Evolutionary conservation across 352 stramenopile species (phyloP).

Genomic region (Ochromonadaceae sp.): DNA sequence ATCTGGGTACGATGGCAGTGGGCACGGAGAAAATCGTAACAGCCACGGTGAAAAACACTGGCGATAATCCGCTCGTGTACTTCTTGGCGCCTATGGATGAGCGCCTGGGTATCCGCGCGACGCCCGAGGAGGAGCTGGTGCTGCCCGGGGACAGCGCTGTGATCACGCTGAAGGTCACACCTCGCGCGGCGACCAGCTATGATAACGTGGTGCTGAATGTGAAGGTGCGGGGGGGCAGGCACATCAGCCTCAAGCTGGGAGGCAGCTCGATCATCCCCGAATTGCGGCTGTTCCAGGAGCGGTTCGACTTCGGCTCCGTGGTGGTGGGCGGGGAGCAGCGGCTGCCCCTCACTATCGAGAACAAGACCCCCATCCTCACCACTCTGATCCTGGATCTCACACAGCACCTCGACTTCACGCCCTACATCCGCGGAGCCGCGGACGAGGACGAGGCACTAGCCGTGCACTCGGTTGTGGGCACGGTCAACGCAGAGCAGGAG

Average conservation of each 20-base stretch:
- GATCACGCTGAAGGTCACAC: background rate
- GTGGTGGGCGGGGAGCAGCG: constrained; percentile 51
- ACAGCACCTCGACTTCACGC: constrained; percentile 55
- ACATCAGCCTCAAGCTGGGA: background rate
- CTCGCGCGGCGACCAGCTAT: background rate
- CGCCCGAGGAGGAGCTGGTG: constrained; percentile 2
- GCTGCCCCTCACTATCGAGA: constrained; percentile 48
- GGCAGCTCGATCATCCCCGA: constrained; percentile 46
- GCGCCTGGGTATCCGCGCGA: constrained; percentile 12
- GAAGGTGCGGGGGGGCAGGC: constrained; percentile 10
- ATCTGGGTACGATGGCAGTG: constrained; percentile 57
- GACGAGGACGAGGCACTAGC: background rate
- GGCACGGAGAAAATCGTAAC: constrained; percentile 34
- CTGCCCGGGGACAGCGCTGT: background rate
- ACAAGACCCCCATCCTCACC: constrained; percentile 54
- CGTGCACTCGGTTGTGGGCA: background rate
- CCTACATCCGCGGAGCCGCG: too few relatives aligned
- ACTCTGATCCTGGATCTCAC: constrained; percentile 55
- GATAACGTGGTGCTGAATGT: too few relatives aligned
- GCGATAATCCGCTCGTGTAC: constrained; percentile 26
- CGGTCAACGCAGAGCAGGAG: constrained; percentile 1
- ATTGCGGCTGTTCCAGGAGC: constrained; percentile 33
- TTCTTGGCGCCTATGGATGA: constrained; percentile 23
- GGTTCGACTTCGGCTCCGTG: constrained; percentile 59
- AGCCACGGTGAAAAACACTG: constrained; percentile 33